Evolutionary conservation across 1,284 basidiomycete genomes (phyloP).

Genomic region (Cryptococcus hybrid): DNA sequence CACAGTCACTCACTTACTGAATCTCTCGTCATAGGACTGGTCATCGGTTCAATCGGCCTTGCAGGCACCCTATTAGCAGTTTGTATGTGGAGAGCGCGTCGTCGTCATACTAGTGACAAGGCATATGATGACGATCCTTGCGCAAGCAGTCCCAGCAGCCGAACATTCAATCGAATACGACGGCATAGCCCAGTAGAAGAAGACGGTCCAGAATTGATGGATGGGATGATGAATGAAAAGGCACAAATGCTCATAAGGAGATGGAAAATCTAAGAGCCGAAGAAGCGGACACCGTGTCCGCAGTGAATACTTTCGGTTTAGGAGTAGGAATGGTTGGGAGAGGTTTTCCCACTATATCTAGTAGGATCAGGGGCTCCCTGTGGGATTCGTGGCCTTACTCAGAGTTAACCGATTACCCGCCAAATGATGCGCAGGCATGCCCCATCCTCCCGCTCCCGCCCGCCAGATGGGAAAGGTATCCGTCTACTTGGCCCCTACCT

Average conservation of each 20-base stretch:
- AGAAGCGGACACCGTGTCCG: too few species aligned
- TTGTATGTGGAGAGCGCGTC: slow-evolving; percentile 5
- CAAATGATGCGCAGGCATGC: slow-evolving; percentile 2
- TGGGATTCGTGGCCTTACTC: slow-evolving; percentile 20
- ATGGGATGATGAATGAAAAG: background rate
- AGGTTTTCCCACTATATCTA: slow-evolving; percentile 19
- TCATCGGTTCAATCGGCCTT: slow-evolving; percentile 15
- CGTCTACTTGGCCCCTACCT: slow-evolving; percentile 29
- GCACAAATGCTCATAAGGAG: too few species aligned
- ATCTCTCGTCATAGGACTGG: slow-evolving; percentile 15
- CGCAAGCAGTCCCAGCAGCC: background rate
- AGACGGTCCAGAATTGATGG: slow-evolving; percentile 23
- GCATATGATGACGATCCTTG: slow-evolving; percentile 10
- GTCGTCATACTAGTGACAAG: background rate
- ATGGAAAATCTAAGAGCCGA: too few species aligned
- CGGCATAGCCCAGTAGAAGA: slow-evolving; percentile 19
- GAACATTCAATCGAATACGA: too few species aligned
- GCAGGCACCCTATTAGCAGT: slow-evolving; percentile 9
- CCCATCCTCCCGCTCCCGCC: slow-evolving; percentile 19
- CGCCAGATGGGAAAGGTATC: slow-evolving; percentile 29
- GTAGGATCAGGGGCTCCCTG: slow-evolving; percentile 7
- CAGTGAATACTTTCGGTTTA: too few species aligned
- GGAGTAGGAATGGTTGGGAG: slow-evolving; percentile 25
- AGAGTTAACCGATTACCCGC: slow-evolving; percentile 14
- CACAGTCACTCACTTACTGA: slow-evolving; percentile 14